Evolutionary conservation across 768 basidiomycete species (phyloP).

Genomic region (Hypholoma fasciculare): DNA sequence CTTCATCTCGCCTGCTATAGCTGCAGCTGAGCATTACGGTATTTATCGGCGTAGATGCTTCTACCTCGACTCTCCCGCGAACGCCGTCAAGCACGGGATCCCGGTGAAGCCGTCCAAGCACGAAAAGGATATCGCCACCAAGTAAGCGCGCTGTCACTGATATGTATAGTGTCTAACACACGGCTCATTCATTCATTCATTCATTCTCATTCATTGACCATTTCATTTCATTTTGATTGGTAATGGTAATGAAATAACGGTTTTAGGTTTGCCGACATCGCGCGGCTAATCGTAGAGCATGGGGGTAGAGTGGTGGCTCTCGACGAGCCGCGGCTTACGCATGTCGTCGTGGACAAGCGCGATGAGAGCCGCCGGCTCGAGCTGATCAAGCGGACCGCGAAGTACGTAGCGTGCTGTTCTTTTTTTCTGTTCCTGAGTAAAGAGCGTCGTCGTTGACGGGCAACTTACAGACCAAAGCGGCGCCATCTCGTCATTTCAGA

Average conservation of each 20-base stretch:
- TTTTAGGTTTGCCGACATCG: constrained; percentile 55
- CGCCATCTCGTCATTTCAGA: constrained; percentile 77
- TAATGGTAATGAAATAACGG: constrained; percentile 5
- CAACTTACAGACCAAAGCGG: constrained; percentile 64
- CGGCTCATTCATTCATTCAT: too few species aligned
- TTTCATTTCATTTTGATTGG: too few species aligned
- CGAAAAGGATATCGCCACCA: constrained; percentile 50
- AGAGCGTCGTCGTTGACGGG: constrained; percentile 12
- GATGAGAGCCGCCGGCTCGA: constrained; percentile 73
- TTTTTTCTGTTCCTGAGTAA: not conserved
- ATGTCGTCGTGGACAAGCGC: constrained; percentile 82
- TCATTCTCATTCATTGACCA: too few species aligned
- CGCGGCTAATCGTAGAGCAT: constrained; percentile 55
- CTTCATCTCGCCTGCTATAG: not conserved
- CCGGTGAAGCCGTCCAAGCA: constrained; percentile 46
- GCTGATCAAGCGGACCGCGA: constrained; percentile 68
- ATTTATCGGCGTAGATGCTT: constrained; percentile 84
- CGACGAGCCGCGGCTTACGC: constrained; percentile 79
- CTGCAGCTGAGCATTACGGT: not conserved
- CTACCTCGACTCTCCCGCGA: constrained; percentile 82
- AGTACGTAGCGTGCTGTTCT: constrained; percentile 43
- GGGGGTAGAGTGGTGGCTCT: constrained; percentile 76
- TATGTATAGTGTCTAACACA: too few species aligned
- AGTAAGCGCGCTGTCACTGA: constrained; percentile 37
- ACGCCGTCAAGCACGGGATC: constrained; percentile 70